These are phyloP conservation scores for Mucor circinelloides DNA, from an alignment of 371 early-diverging fungal species.

Conservation along the genomic window DNA sequence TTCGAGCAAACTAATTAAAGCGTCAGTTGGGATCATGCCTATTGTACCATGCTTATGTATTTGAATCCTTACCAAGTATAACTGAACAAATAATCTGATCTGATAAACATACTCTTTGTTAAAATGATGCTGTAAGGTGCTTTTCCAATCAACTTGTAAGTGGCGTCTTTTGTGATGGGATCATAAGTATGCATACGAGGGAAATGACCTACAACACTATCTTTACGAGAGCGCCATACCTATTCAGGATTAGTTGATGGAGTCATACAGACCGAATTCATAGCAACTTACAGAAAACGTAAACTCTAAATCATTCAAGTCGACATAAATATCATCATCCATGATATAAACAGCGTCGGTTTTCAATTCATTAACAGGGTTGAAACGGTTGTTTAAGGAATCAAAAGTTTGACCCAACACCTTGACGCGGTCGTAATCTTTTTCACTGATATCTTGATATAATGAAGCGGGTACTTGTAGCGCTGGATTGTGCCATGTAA, in stretches of 20 bases:
- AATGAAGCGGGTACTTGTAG: constrained; percentile 29
- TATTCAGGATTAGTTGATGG: constrained; percentile 3
- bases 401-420: constrained; percentile 40
- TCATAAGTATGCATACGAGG: constrained; percentile 43
- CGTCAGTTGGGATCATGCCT: neutral
- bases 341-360: constrained; percentile 47
- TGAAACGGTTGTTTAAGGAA: constrained; percentile 50
- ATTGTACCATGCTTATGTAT: neutral
- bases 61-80: constrained; percentile 43
- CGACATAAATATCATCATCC: constrained; percentile 47
- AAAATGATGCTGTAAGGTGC: constrained; percentile 41
- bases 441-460: constrained; percentile 4
- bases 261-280: neutral
- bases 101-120: constrained; percentile 55
- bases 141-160: constrained; percentile 24
- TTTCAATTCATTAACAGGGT: constrained; percentile 31
- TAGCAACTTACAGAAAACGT: constrained; percentile 30
- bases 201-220: constrained; percentile 48
- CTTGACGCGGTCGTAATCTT: constrained; percentile 23
- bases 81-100: constrained; percentile 44
- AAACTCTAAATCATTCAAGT: constrained; percentile 37
- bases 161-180: constrained; percentile 17
- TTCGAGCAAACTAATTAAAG: constrained; percentile 31
- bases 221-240: constrained; percentile 33
- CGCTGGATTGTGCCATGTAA: constrained; percentile 56